Conservation (phyloP, 2,329 filamentous ascomycete genomes). For the Fusarium nanum region DNA sequence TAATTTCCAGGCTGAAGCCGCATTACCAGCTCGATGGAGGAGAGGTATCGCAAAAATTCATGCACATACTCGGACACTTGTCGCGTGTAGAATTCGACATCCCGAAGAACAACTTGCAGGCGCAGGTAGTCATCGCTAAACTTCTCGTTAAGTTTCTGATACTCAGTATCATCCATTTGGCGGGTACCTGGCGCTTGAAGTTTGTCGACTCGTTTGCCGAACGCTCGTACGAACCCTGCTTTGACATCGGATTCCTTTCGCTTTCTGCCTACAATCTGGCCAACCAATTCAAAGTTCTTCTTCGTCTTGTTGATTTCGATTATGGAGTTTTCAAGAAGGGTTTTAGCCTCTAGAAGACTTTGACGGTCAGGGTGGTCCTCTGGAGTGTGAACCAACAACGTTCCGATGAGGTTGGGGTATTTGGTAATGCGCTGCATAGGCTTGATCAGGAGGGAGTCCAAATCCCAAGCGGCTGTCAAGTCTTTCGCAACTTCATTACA, state of each 20-base stretch:
- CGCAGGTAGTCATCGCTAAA: conserved; percentile 94
- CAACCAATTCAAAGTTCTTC: conserved; percentile 92
- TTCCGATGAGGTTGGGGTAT: conserved; percentile 86
- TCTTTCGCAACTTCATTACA: conserved; percentile 94
- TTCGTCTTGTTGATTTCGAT: conserved; percentile 95
- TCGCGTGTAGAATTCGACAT: conserved; percentile 93
- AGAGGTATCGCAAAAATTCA: conserved; percentile 82
- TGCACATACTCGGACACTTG: conserved; percentile 83
- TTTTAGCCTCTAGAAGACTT: conserved; percentile 67
- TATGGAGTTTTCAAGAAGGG: conserved; percentile 72
- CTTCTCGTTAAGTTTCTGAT: conserved; percentile 82
- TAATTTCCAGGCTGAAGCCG: conserved; percentile 76
- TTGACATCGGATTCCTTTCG: conserved; percentile 90
- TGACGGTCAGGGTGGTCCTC: conserved; percentile 84
- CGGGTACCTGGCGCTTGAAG: conserved; percentile 72
- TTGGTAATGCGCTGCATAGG: conserved; percentile 95
- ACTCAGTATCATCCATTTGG: conserved; percentile 82
- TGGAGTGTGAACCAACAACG: conserved; percentile 83
- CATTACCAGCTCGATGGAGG: conserved; percentile 85
- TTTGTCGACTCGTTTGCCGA: conserved; percentile 89
- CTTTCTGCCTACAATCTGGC: conserved; percentile 86
- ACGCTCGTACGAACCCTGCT: conserved; percentile 86
- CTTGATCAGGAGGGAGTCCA: conserved; percentile 97
- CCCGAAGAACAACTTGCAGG: conserved; percentile 89
- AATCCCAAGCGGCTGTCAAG: conserved; percentile 91